Evolutionary conservation across 345 rosid genomes (phyloP), one percentile per base, ranked within the genome.

Genomic region (Cardamine chenopodiifolia): DNA sequence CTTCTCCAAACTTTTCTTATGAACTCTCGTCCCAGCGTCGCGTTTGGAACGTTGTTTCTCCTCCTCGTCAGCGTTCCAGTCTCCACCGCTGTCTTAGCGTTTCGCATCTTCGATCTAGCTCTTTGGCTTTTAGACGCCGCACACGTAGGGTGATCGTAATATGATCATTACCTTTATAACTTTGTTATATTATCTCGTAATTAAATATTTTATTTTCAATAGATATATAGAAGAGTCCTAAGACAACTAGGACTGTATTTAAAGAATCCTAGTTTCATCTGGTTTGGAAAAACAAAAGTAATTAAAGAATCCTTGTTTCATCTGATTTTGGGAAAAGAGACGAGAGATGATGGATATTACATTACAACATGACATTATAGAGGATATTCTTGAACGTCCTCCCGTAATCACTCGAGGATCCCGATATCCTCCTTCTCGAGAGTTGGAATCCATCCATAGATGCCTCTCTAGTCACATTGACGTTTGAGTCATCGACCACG

Each of bases 11-110:
- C 84, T 2, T 78, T 29, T 53, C 64, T 90, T 45, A 88, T 90
- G 92, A 78, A 85, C 17, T 77, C 85, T 2, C 82, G 93, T 68
- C 96, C 96, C 1, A 73, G 83, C 57, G 55, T 88, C n/a, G 96
- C 85, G 29, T 50, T 88, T 28, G 92, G 83, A 62, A 55, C 79
- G 52, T 3, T 82, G 28, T 67, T 74, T 66, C 63, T 86, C 49
- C 17, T 89, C 13, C 35, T 73, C 23, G 44, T 87, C 1, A 86
- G 96, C 12, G 85, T 89, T 35, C 87, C 90, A 0, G 48, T 73
- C 13, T 80, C 89, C 14, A 25, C 82, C 0, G 67, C 82, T 0
- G 9, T 79, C 29, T 15, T 82, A 4, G 49, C 82, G 15, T 78
- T 71, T 42, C 68, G 32, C 11, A 29, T 77, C 3, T 18, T 71